These are phyloP conservation scores for Furcasterigmium furcatum DNA, from an alignment of 2,329 filamentous ascomycete genomes.

Conservation along the genomic window DNA sequence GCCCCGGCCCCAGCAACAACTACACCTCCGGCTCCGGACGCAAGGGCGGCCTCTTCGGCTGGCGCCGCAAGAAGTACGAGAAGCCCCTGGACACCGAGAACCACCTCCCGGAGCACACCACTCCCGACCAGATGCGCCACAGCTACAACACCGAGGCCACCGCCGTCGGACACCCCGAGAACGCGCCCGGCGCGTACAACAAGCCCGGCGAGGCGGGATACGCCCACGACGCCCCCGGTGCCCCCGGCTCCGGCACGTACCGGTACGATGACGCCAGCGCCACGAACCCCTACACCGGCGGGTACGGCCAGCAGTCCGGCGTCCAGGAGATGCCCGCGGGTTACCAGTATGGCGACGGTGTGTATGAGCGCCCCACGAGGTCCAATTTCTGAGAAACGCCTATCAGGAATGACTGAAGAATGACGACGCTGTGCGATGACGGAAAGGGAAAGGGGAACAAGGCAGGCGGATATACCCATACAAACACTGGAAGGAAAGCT, in stretches of 20 bases:
- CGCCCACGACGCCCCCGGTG: not conserved
- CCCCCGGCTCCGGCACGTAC: not conserved
- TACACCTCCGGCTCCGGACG: constrained; percentile 57
- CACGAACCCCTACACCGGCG: constrained; percentile 1
- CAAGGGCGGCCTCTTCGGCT: constrained; percentile 25
- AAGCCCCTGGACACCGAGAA: constrained; percentile 20
- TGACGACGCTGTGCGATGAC: too few species aligned
- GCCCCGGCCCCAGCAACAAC: constrained; percentile 42
- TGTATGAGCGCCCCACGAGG: constrained; percentile 24
- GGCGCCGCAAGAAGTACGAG: constrained; percentile 21
- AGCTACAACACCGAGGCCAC: constrained; percentile 38
- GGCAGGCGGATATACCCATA: constrained; percentile 9
- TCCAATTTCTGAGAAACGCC: constrained; percentile 2
- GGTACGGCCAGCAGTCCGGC: constrained; percentile 7
- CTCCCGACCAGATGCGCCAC: constrained; percentile 37
- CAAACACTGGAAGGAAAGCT: not conserved
- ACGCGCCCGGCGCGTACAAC: constrained; percentile 15
- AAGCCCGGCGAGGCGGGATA: constrained; percentile 12
- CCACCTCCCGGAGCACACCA: constrained; percentile 34
- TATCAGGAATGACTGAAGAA: constrained; percentile 10
- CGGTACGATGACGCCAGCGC: not conserved
- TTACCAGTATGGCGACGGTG: constrained; percentile 33
- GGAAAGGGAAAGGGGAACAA: not conserved
- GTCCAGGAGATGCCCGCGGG: constrained; percentile 13
- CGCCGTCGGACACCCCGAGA: constrained; percentile 19